A percentile compares a stretch with the other conserved stretches of the same genome.
phyloP scores from a whole-genome alignment of 768 basidiomycete species.

The Holtermannia corniformis region DNA sequence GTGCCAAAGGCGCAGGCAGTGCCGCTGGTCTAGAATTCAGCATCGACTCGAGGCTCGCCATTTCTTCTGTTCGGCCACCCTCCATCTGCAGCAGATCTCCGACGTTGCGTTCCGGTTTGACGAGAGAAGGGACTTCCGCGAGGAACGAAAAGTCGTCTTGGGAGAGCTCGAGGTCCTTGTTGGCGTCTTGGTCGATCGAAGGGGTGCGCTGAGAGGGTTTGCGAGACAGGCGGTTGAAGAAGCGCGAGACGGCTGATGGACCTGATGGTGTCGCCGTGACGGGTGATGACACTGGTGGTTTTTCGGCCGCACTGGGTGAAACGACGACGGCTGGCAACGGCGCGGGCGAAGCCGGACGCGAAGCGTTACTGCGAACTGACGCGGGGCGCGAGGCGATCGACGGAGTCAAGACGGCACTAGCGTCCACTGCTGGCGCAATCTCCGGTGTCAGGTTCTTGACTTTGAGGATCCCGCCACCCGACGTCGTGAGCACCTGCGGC shows the following conservation, averaged over 20 bases:
- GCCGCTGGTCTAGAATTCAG: slow-evolving; percentile 18
- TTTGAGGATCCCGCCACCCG: slow-evolving; percentile 37
- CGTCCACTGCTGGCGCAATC: not conserved
- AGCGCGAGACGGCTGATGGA: slow-evolving; percentile 69
- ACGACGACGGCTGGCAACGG: not conserved
- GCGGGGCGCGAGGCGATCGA: slow-evolving; percentile 3
- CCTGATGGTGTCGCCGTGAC: slow-evolving; percentile 10
- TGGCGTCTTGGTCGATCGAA: slow-evolving; percentile 30
- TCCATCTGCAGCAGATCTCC: slow-evolving; percentile 47
- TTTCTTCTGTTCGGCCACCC: slow-evolving; percentile 14
- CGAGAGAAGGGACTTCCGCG: slow-evolving; percentile 35
- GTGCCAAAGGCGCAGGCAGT: slow-evolving; percentile 29
- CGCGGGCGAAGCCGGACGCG: slow-evolving; percentile 6
- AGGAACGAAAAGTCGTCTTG: slow-evolving; percentile 74
- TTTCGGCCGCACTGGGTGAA: not conserved
- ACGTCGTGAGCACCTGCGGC: slow-evolving; percentile 22
- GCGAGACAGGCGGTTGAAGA: slow-evolving; percentile 65
- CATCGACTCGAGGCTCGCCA: slow-evolving; percentile 31
- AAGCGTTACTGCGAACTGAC: not conserved
- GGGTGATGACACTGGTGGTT: not conserved
- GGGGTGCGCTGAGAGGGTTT: slow-evolving; percentile 28
- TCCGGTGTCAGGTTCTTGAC: slow-evolving; percentile 19
- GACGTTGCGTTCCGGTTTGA: slow-evolving; percentile 36
- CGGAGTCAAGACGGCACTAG: slow-evolving; percentile 2
- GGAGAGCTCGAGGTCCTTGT: slow-evolving; percentile 61